Evolutionary conservation across 78 protist genomes (phyloP), one percentile per base, ranked within the genome.

Genomic region (Polysphondylium violaceum): DNA sequence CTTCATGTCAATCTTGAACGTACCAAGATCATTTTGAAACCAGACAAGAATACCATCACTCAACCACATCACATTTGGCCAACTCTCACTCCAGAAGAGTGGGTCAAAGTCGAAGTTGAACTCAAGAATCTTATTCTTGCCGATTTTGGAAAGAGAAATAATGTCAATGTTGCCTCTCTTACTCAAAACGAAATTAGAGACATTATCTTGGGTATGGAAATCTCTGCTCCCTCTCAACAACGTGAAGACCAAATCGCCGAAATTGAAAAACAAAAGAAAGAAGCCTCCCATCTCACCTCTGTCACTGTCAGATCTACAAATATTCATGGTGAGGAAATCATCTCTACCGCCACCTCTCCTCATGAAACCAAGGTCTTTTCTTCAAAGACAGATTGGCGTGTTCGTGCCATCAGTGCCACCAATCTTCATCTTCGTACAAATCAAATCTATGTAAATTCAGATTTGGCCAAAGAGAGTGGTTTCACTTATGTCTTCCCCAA

Each of bases 21-120:
- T 59, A 73, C 99, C 69, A 96, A 97, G 87, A 75, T 91, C 71
- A 95, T 99, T 74, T 88, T 99, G 75, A 74, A 90, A 76, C 99
- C 99, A 9, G 92, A 95, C 88, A 93, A 88, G 95, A 69, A 86
- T 35, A 94, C 96, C 5, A 36, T 97, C 44, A 98, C 99, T 19
- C 93, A 98, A 94, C 74, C 98, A 19, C 98, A 98, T 58, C 99
- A 99, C 89, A 77, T 99, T 43, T 99, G 99, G 99, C 99, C 99
- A 21, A 67, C 98, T 51, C 90, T 99, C 27, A 76, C 97, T 21
- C 99, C 97, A 56, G 99, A 98, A 61, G 97, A 99, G 81, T 99
- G 99, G 99, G 73, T 96, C 74, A 33, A 95, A 36, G 99, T 98
- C 23, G 99, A 99, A 68, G 96, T 73, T 27, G 73, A 73, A 55